A percentile compares a stretch with the other conserved stretches of the same genome.
Conservation (phyloP, 2,329 filamentous ascomycete species). For the Pseudogymnoascus pannorum region DNA sequence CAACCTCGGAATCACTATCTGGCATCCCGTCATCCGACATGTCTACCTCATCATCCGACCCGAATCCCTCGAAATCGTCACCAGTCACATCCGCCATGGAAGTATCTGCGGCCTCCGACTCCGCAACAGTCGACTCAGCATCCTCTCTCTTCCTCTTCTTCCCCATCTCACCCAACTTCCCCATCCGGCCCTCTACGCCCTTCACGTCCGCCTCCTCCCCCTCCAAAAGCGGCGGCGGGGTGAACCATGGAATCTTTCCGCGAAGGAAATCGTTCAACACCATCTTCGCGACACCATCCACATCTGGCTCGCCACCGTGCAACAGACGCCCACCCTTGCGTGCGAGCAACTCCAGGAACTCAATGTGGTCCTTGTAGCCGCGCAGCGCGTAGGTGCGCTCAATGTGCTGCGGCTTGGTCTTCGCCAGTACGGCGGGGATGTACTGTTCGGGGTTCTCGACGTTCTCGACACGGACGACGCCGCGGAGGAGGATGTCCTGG, state of each 20-base stretch:
- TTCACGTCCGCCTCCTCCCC: conserved; percentile 42
- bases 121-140: conserved; percentile 35
- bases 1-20: conserved; percentile 27
- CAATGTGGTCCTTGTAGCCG: conserved; percentile 66
- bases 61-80: conserved; percentile 43
- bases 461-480: conserved; percentile 90
- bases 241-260: conserved; percentile 96
- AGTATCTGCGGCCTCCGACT: conserved; percentile 30
- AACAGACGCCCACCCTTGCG: conserved; percentile 80
- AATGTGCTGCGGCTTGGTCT: conserved; percentile 79
- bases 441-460: conserved; percentile 96
- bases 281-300: conserved; percentile 94
- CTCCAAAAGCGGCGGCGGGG: conserved; percentile 60
- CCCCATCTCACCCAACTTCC: conserved; percentile 78
- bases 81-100: conserved; percentile 28
- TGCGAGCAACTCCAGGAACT: conserved; percentile 81
- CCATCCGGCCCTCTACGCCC: conserved; percentile 62
- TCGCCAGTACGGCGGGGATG: conserved; percentile 71
- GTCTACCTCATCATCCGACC: conserved; percentile 33
- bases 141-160: conserved; percentile 66
- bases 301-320: conserved; percentile 87
- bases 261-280: conserved; percentile 93
- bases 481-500: conserved; percentile 80
- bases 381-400: conserved; percentile 88
- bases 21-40: conserved; percentile 28